These are phyloP conservation scores for Pythium guiyangense DNA, from an alignment of 352 stramenopile species.

Conservation along the genomic window DNA sequence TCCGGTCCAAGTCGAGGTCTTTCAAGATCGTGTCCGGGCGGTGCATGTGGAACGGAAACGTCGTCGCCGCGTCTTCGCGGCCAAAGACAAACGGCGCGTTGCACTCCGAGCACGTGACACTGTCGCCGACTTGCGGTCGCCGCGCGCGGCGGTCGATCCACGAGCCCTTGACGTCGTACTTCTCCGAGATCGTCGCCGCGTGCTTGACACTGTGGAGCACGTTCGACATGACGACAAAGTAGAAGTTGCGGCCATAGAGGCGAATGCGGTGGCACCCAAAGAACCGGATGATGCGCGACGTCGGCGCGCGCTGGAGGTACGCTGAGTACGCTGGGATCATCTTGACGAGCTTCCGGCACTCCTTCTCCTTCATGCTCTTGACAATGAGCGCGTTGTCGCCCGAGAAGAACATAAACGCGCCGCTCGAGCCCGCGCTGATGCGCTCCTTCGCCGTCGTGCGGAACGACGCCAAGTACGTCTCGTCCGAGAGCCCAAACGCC, in stretches of 20 bases:
- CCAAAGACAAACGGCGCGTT: conserved; percentile 47
- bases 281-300: conserved; percentile 78
- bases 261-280: conserved; percentile 81
- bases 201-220: conserved; percentile 58
- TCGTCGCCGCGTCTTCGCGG: conserved; percentile 22
- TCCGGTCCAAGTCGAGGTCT: conserved; percentile 53
- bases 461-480: conserved; percentile 71
- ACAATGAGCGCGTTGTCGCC: conserved; percentile 72
- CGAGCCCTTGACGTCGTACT: conserved; percentile 78
- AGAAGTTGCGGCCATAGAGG: conserved; percentile 78
- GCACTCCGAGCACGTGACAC: conserved; percentile 64
- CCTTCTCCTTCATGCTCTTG: conserved; percentile 75
- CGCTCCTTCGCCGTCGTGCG: conserved; percentile 73
- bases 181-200: conserved; percentile 55
- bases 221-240: conserved; percentile 81
- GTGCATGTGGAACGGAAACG: conserved; percentile 40
- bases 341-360: conserved; percentile 63
- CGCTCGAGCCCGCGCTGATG: conserved; percentile 67
- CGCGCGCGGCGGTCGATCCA: conserved; percentile 61
- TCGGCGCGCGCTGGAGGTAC: conserved; percentile 52
- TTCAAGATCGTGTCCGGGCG: conserved; percentile 69
- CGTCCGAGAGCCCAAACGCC: conserved; percentile 59
- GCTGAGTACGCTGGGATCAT: conserved; percentile 69
- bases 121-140: conserved; percentile 39
- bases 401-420: conserved; percentile 83